phyloP scores from a whole-genome alignment of 1,284 basidiomycete species.

The Marasmius tenuissimus region DNA sequence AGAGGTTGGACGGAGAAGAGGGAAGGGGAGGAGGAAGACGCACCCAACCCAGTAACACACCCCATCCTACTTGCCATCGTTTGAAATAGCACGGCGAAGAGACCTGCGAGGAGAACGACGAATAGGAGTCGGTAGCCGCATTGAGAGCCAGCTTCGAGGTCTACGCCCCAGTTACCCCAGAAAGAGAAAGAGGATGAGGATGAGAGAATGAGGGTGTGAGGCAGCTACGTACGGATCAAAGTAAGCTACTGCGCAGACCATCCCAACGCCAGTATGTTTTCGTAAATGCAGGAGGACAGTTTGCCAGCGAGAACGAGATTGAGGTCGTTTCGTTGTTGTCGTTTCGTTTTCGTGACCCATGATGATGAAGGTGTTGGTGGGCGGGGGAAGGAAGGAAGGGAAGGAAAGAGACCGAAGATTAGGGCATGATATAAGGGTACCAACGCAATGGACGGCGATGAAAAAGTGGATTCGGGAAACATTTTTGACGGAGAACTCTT shows the following conservation, averaged over 20 bases:
- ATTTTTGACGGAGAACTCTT: no score
- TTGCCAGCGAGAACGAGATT: background rate
- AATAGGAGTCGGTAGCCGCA: conserved; percentile 88
- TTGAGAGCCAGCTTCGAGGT: conserved; percentile 71
- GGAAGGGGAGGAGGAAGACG: conserved; percentile 14
- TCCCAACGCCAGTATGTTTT: conserved; percentile 57
- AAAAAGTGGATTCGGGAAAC: no score
- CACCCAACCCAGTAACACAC: conserved; percentile 71
- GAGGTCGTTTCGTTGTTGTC: no score
- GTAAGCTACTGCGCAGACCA: conserved; percentile 63
- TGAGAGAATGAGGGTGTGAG: background rate
- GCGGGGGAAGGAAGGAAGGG: no score
- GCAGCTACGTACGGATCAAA: conserved; percentile 56
- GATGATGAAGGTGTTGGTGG: no score
- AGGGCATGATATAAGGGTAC: no score
- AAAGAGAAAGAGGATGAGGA: background rate
- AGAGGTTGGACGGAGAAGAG: background rate
- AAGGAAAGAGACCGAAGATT: no score
- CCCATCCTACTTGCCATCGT: conserved; percentile 65
- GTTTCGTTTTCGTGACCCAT: no score
- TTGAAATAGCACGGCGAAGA: conserved; percentile 83
- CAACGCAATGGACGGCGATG: no score
- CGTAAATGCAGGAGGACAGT: conserved; percentile 43
- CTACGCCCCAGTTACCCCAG: conserved; percentile 78
- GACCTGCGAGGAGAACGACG: conserved; percentile 79